These are phyloP conservation scores for Melanomma pulvis-pyrius DNA, from an alignment of 495 filamentous ascomycete species.

Conservation along the genomic window DNA sequence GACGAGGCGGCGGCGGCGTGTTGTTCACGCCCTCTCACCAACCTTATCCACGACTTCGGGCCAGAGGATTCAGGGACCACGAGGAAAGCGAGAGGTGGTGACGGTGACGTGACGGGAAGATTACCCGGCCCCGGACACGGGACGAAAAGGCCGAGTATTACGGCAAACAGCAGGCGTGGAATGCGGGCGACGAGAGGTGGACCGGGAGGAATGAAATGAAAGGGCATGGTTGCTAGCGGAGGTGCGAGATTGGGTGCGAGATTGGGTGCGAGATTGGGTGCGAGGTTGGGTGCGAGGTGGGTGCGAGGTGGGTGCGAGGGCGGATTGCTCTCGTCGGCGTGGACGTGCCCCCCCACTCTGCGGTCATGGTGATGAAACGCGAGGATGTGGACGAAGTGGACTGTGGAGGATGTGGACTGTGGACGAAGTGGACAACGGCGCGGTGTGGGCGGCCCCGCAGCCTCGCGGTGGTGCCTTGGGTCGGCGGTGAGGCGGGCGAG, in stretches of 20 bases:
- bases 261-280: neutral
- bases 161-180: slow-evolving; percentile 29
- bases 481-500: slow-evolving; percentile 24
- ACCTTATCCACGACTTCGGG: slow-evolving; percentile 20
- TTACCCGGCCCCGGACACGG: slow-evolving; percentile 29
- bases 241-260: neutral
- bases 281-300: neutral
- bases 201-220: neutral
- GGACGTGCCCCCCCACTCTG: slow-evolving; percentile 24
- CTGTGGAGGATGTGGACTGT: neutral
- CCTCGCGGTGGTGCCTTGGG: slow-evolving; percentile 25
- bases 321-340: slow-evolving; percentile 2
- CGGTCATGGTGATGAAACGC: slow-evolving; percentile 33
- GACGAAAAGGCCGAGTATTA: slow-evolving; percentile 39
- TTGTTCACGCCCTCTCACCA: slow-evolving; percentile 19
- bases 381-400: neutral
- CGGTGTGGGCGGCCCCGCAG: neutral
- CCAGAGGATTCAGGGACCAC: slow-evolving; percentile 32
- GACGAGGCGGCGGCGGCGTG: slow-evolving; percentile 8
- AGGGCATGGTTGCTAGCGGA: neutral
- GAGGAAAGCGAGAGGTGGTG: slow-evolving; percentile 1
- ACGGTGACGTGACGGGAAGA: slow-evolving; percentile 17
- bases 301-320: too few relatives aligned
- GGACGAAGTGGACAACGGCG: neutral
- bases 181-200: slow-evolving; percentile 6